Evolutionary conservation across 805 yeast genomes (phyloP), one percentile per base, ranked within the genome.

Genomic region (Monosporozyma servazzii): DNA sequence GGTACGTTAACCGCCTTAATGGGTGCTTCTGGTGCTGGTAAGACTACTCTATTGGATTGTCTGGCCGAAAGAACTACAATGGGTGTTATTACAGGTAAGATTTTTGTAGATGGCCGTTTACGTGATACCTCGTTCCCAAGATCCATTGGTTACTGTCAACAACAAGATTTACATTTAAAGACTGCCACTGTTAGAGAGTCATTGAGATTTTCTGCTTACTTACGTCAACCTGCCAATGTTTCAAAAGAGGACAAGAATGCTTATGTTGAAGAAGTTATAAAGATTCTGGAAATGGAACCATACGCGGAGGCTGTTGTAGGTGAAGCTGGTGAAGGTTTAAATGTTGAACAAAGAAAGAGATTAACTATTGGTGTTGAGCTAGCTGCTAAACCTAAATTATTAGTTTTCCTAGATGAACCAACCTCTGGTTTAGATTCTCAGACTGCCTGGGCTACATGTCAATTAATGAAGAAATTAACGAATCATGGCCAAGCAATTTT

Each of bases 11-110:
- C 90, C 48, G 93, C 91, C 3, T 67, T 81, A 48, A 80, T 81
- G 85, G 87, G 88, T 58, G 82, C 84, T n/a, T 80, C 88, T 42
- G 89, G 89, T 70, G 89, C 90, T 54, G 90, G 90, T 74, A 84
- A 84, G 63, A 84, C 90, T 18, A 84, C 89, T 5, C 71, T 84
- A 54, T 71, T 84, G 58, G 85, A 84, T 70, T 81, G 82, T 60
- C 73, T 84, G 60, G 84, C 88, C 36, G 82, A 81, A 60, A 77
- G 89, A 66, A 78, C 81, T 47, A 80, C 84, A 17, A 72, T 77
- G 68, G 90, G 90, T 70, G 80, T 80, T 50, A 81, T 84, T 50
- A 75, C 86, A 45, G 85, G 85, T 63, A 82, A 82, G 57, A 75
- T 77, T 71, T 68, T 80, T 64, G 86, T 83, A 30, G 80, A 83